phyloP scores from a whole-genome alignment of 257 asterid species.

The Leonotis leonurus region DNA sequence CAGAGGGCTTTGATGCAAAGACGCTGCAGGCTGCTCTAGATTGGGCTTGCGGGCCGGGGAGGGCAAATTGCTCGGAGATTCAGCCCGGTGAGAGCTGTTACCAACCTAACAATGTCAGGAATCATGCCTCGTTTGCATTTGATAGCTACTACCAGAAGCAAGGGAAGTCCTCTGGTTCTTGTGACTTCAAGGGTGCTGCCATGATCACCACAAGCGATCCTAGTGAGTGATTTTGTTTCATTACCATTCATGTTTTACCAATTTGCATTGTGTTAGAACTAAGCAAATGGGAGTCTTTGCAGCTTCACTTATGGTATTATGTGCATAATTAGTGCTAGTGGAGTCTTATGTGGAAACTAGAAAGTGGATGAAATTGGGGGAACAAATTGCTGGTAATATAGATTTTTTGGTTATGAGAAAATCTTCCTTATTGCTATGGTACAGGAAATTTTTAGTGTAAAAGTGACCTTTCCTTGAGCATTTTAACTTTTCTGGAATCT shows the following conservation, averaged over 20 bases:
- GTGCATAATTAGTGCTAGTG: neutral
- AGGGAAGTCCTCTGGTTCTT: conserved; percentile 60
- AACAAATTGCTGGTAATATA: neutral
- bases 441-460: neutral
- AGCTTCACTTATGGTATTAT: no score
- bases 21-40: conserved; percentile 89
- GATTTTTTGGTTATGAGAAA: neutral
- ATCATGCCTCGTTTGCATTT: conserved; percentile 89
- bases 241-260: no score
- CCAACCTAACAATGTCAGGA: conserved; percentile 75
- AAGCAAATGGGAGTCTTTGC: neutral
- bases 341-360: neutral
- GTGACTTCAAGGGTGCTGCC: conserved; percentile 97
- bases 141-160: conserved; percentile 88
- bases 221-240: no score
- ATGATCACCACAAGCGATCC: conserved; percentile 98
- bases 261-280: neutral
- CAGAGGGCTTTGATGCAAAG: conserved; percentile 58
- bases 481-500: neutral
- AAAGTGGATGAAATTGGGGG: conserved; percentile 3
- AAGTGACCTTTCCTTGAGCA: conserved; percentile 6
- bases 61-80: conserved; percentile 89
- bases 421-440: neutral
- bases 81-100: conserved; percentile 96
- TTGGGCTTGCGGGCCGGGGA: conserved; percentile 99